Base-by-base conservation (phyloP, 2,329 filamentous ascomycete genomes). In the Aspergillus quadricinctus region DNA sequence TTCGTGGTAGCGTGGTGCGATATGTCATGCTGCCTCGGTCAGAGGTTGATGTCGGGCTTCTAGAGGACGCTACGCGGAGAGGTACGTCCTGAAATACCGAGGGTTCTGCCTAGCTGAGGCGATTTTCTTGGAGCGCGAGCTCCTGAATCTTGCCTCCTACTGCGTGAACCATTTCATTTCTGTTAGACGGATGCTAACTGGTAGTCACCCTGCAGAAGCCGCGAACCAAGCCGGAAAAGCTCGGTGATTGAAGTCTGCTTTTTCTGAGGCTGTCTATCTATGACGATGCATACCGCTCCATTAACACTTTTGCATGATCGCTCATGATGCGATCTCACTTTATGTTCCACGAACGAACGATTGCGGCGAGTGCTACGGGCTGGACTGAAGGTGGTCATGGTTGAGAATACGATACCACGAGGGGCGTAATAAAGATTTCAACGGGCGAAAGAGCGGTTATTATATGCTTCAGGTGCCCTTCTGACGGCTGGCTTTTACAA, bases 1-100 rank as follows among this genome's bases (percentile, higher is more conserved):
- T 97, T 69, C 85, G 92, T 68, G 92, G 92, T 31, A 95, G 90
- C 55, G 92, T 96, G 48, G 92, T 97, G 62, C 83, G 92, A 66
- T 97, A 97, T 70, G 91, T 97, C 50, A 90, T 97, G 74, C 79
- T 97, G 51, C 92, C 92, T 0, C 87, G 88, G 7, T 83, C 81
- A 28, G 88, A 89, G 46, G 92, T 97, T 41, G 92, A 97, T 71
- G 88, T 92, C 27, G 88, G 90, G 35, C 76, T 97, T 60, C 77
- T 97, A 59, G 92, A 97, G 78, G 92, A 97, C 78, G 92, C 92
- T 21, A 96, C 90, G 58, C 85, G 90, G 74, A 87, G 90, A 86
- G 90, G 90, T 90, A 77, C 59, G 71, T 72, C 27, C 50, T 54
- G 31, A 35, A 37, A 53, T 35, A 10, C n/a, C 28, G 1, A 37